Evolutionary conservation across 495 filamentous ascomycete species (phyloP).

Genomic region (Penicillium macrosclerotiorum): DNA sequence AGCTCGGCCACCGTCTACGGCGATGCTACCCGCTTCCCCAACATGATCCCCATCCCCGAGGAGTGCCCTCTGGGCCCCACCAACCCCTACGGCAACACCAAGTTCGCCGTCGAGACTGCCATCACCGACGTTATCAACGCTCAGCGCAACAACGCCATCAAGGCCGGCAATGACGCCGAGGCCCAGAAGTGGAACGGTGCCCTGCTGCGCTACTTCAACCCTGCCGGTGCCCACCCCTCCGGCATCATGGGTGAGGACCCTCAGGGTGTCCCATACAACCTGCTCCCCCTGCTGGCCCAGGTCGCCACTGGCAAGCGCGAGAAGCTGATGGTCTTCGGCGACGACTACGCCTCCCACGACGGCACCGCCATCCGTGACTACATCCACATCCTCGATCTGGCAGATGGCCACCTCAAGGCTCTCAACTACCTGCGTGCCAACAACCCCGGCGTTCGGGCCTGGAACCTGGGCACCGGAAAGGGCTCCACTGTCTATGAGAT

Average conservation of each 20-base stretch:
- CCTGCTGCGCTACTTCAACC: slow-evolving; percentile 96
- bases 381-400: slow-evolving; percentile 85
- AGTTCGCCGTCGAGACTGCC: slow-evolving; percentile 83
- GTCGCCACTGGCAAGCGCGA: slow-evolving; percentile 93
- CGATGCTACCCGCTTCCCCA: slow-evolving; percentile 90
- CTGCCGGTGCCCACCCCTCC: slow-evolving; percentile 88
- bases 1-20: slow-evolving; percentile 97
- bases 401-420: slow-evolving; percentile 84
- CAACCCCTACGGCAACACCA: slow-evolving; percentile 96
- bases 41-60: slow-evolving; percentile 99
- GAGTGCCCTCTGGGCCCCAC: slow-evolving; percentile 93
- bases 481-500: slow-evolving; percentile 97
- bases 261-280: slow-evolving; percentile 91
- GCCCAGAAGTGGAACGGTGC: slow-evolving; percentile 87
- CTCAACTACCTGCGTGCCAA: slow-evolving; percentile 87
- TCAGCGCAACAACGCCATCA: slow-evolving; percentile 78
- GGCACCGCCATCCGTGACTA: slow-evolving; percentile 79
- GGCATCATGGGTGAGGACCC: slow-evolving; percentile 99
- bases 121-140: slow-evolving; percentile 90
- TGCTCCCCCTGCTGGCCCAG: slow-evolving; percentile 90
- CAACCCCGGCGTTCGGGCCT: slow-evolving; percentile 89
- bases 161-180: slow-evolving; percentile 66
- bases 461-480: slow-evolving; percentile 96
- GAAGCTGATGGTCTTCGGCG: slow-evolving; percentile 91
- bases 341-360: slow-evolving; percentile 87